These are phyloP conservation scores for Warburgia ugandensis DNA, from an alignment of 164 flowering plant genomes.

Conservation along the genomic window DNA sequence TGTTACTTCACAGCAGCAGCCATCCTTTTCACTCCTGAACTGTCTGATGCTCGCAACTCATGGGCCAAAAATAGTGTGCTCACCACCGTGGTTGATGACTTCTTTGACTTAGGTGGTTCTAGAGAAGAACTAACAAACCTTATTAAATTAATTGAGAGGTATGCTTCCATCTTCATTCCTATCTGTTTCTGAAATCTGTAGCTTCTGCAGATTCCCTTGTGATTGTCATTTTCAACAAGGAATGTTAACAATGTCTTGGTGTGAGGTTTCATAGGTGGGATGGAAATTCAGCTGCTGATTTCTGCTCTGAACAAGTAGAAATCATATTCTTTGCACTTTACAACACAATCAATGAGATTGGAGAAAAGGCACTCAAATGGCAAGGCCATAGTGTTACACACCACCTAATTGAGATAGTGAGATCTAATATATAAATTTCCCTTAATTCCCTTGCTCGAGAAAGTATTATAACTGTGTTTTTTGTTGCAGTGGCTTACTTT, in stretches of 20 bases:
- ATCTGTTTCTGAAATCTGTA: too few relatives aligned
- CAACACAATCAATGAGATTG: slow-evolving; percentile 53
- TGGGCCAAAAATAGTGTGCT: slow-evolving; percentile 32
- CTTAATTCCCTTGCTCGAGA: background rate
- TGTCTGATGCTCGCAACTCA: slow-evolving; percentile 26
- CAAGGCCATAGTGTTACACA: slow-evolving; percentile 48
- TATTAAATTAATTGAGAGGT: slow-evolving; percentile 25
- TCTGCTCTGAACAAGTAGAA: slow-evolving; percentile 29
- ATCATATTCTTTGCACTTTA: slow-evolving; percentile 37
- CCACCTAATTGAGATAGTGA: slow-evolving; percentile 57
- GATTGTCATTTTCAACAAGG: too few relatives aligned
- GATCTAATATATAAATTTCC: slow-evolving; percentile 9
- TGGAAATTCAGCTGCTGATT: slow-evolving; percentile 13
- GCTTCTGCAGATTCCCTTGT: too few relatives aligned
- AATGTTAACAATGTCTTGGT: too few relatives aligned
- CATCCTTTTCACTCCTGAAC: slow-evolving; percentile 23
- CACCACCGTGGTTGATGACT: slow-evolving; percentile 31
- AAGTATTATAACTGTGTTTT: background rate
- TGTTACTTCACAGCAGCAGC: slow-evolving; percentile 38
- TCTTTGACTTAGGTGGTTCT: slow-evolving; percentile 33
- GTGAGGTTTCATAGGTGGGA: too few relatives aligned
- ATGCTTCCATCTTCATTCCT: slow-evolving; percentile 2
- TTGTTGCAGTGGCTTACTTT: slow-evolving; percentile 23
- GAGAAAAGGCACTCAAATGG: slow-evolving; percentile 35
- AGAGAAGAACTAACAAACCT: slow-evolving; percentile 27